phyloP scores from a whole-genome alignment of 305 asterid species.

The Fraxinus angustifolia region DNA sequence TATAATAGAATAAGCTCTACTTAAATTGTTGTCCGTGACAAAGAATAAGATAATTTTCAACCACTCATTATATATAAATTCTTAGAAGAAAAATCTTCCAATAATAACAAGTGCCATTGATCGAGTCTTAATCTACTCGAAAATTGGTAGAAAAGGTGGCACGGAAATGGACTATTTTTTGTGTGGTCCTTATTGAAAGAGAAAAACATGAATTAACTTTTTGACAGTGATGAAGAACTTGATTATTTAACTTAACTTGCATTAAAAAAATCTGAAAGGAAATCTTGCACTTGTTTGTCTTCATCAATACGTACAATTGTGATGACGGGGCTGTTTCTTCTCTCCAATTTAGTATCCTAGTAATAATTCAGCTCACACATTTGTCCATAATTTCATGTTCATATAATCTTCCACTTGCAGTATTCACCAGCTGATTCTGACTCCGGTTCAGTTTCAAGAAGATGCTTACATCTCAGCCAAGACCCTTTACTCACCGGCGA shows the following conservation, averaged over 20 bases:
- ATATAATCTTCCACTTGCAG: not conserved
- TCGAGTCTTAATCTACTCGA: not conserved
- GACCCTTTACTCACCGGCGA: constrained; percentile 43
- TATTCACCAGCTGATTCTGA: not conserved
- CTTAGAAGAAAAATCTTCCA: not conserved
- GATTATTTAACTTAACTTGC: not conserved
- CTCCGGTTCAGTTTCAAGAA: not conserved
- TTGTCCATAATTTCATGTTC: not conserved
- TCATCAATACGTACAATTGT: not conserved
- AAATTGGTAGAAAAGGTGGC: not conserved
- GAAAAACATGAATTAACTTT: not conserved
- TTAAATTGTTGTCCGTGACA: not conserved
- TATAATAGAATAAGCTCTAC: not conserved
- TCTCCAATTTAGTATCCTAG: not conserved
- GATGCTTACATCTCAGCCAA: constrained; percentile 60
- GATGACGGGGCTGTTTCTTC: not conserved
- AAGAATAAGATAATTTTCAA: not conserved
- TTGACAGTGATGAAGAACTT: not conserved
- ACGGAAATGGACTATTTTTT: not conserved
- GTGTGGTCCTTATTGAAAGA: not conserved
- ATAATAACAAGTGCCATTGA: not conserved
- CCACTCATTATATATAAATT: not conserved
- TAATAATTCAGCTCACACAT: constrained; percentile 1
- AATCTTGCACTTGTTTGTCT: not conserved
- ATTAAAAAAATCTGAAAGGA: not conserved